Percentiles rank a stretch among this genome's conserved stretches.
These are phyloP conservation scores for Oryza glaberrima DNA, from an alignment of 176 grass and related monocot genomes.

Conservation along the genomic window DNA sequence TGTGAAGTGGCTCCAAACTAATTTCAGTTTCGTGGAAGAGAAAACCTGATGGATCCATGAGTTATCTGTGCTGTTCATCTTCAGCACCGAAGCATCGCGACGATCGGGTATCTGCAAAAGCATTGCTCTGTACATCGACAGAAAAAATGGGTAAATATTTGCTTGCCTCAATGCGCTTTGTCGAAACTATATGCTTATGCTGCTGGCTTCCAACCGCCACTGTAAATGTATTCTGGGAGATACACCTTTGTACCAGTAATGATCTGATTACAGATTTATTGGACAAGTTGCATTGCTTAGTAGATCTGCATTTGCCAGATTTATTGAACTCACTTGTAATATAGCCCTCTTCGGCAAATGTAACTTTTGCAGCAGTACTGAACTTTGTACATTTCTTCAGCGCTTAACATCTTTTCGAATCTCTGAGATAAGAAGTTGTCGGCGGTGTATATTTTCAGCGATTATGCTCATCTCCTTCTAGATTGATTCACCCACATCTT, in stretches of 20 bases:
- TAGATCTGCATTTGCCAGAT: constrained; percentile 27
- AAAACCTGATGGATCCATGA: constrained; percentile 58
- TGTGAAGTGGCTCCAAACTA: constrained; percentile 68
- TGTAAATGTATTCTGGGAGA: constrained; percentile 52
- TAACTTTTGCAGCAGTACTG: constrained; percentile 42
- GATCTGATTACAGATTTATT: constrained; percentile 30
- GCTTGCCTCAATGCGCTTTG: constrained; percentile 29
- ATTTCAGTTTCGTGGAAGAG: constrained; percentile 65
- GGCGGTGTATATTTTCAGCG: neutral
- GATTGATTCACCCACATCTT: neutral
- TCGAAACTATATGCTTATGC: constrained; percentile 10
- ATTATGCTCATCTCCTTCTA: neutral
- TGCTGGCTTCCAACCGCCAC: constrained; percentile 1
- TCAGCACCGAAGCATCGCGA: neutral
- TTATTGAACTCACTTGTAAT: constrained; percentile 40
- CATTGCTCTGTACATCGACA: constrained; percentile 41
- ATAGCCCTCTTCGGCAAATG: constrained; percentile 27
- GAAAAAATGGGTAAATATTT: constrained; percentile 48
- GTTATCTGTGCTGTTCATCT: constrained; percentile 18
- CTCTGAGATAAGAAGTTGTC: neutral
- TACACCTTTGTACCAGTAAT: constrained; percentile 36
- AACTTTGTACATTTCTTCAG: neutral
- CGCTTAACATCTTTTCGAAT: neutral
- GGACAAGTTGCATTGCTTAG: constrained; percentile 32
- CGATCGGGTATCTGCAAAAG: neutral